Evolutionary conservation across 768 basidiomycete genomes (phyloP).

Genomic region (Termitomyces sp.): DNA sequence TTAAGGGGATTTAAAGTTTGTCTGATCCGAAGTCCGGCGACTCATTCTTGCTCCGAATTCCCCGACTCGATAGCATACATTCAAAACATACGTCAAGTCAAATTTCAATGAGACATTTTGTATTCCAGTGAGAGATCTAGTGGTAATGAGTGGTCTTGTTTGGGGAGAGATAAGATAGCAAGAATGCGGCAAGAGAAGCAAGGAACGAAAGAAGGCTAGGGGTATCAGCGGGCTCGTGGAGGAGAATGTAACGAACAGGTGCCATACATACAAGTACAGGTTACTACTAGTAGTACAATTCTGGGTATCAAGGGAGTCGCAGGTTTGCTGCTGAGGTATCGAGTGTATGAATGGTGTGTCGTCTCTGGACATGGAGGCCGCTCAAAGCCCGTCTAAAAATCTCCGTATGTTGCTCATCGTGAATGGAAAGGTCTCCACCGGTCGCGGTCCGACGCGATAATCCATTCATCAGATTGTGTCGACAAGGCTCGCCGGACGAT

Average conservation of each 20-base stretch:
- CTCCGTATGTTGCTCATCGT: neutral
- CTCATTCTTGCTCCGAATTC: too few species aligned
- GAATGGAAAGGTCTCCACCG: neutral
- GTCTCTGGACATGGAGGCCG: neutral
- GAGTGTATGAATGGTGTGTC: neutral
- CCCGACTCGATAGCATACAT: too few species aligned
- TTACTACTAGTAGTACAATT: slow-evolving; percentile 5
- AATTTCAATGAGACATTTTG: neutral
- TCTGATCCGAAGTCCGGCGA: neutral
- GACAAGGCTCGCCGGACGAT: slow-evolving; percentile 21
- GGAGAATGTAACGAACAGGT: neutral
- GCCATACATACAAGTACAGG: slow-evolving; percentile 9
- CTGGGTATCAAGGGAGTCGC: neutral
- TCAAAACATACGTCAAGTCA: neutral
- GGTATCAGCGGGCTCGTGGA: too few species aligned
- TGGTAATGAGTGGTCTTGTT: neutral
- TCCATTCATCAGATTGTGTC: slow-evolving; percentile 8
- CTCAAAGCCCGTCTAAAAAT: neutral
- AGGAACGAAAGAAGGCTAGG: neutral
- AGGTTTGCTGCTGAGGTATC: neutral
- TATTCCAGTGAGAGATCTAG: neutral
- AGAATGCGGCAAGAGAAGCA: neutral
- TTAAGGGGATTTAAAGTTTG: too few species aligned
- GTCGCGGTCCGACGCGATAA: slow-evolving; percentile 5
- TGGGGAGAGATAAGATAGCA: neutral